These are phyloP conservation scores for Mortierella sp. DNA, from an alignment of 371 early-diverging fungal genomes.

Conservation along the genomic window DNA sequence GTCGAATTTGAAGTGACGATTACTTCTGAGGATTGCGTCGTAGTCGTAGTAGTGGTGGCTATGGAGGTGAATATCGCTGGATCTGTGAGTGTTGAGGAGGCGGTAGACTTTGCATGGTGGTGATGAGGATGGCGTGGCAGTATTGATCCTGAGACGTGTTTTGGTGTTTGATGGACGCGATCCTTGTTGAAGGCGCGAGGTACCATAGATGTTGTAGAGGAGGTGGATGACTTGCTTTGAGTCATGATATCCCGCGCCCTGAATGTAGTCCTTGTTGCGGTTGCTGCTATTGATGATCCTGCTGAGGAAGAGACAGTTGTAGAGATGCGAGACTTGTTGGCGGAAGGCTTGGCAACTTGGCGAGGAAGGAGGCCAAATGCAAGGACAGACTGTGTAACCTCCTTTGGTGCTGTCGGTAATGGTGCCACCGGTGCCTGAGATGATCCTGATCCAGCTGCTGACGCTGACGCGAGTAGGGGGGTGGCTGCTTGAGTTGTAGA, in stretches of 20 bases:
- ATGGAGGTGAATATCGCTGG: too few relatives aligned
- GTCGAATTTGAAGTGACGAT: neutral
- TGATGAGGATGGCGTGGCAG: too few relatives aligned
- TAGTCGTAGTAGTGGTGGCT: neutral
- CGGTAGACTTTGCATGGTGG: too few relatives aligned
- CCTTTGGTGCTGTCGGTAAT: neutral
- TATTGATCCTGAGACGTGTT: too few relatives aligned
- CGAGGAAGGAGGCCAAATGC: slow-evolving; percentile 24
- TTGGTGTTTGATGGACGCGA: too few relatives aligned
- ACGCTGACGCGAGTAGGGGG: neutral
- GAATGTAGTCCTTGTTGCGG: neutral
- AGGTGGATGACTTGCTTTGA: neutral
- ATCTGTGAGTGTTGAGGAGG: too few relatives aligned
- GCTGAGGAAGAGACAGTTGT: neutral
- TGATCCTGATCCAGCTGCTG: neutral
- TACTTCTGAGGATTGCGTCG: neutral
- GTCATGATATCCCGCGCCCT: slow-evolving; percentile 1
- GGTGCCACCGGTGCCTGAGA: neutral
- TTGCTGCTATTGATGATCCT: neutral
- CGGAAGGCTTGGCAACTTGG: slow-evolving; percentile 8
- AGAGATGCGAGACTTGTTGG: neutral
- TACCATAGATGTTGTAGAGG: neutral
- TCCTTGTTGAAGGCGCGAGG: too few relatives aligned
- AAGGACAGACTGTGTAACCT: neutral
- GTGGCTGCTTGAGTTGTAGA: too few relatives aligned